phyloP scores from a whole-genome alignment of 768 basidiomycete species.

The Trametes meyenii region DNA sequence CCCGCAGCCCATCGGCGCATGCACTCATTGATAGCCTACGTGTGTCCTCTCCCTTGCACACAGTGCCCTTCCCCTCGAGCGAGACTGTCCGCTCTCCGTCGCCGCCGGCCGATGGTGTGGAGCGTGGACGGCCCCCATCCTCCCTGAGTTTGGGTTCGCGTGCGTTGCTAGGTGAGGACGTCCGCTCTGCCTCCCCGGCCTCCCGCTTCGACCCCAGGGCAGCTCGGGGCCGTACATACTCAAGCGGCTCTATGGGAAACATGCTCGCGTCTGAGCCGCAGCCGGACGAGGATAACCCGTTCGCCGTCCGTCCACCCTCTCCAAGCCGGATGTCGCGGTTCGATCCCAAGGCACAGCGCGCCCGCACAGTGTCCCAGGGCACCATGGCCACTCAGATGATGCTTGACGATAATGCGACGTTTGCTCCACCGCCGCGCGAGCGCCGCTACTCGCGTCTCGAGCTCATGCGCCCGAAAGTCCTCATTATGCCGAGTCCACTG shows the following conservation, averaged over 20 bases:
- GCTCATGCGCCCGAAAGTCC: conserved; percentile 85
- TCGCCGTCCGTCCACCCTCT: conserved; percentile 40
- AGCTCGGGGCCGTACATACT: conserved; percentile 49
- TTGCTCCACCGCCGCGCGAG: conserved; percentile 47
- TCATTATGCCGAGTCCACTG: conserved; percentile 91
- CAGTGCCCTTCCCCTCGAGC: conserved; percentile 59
- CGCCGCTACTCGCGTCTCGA: conserved; percentile 75
- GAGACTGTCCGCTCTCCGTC: conserved; percentile 55
- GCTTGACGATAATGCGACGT: conserved; percentile 40
- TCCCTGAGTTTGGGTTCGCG: conserved; percentile 54
- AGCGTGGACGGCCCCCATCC: conserved; percentile 49
- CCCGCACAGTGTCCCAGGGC: conserved; percentile 48
- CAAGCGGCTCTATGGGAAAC: conserved; percentile 50
- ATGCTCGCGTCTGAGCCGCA: conserved; percentile 38
- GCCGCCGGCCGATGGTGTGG: conserved; percentile 41
- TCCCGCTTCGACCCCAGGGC: conserved; percentile 50
- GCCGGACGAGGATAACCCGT: conserved; percentile 36
- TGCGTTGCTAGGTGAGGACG: conserved; percentile 42
- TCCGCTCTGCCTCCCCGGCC: conserved; percentile 39
- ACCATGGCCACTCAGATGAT: conserved; percentile 68
- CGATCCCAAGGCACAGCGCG: conserved; percentile 43
- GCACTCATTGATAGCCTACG: conserved; percentile 47
- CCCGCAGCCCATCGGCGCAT: conserved; percentile 54
- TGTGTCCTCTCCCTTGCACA: conserved; percentile 44
- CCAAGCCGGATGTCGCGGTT: conserved; percentile 46